These are phyloP conservation scores for Coemansia sp. DNA, from an alignment of 192 early-diverging fungal genomes.

Conservation along the genomic window DNA sequence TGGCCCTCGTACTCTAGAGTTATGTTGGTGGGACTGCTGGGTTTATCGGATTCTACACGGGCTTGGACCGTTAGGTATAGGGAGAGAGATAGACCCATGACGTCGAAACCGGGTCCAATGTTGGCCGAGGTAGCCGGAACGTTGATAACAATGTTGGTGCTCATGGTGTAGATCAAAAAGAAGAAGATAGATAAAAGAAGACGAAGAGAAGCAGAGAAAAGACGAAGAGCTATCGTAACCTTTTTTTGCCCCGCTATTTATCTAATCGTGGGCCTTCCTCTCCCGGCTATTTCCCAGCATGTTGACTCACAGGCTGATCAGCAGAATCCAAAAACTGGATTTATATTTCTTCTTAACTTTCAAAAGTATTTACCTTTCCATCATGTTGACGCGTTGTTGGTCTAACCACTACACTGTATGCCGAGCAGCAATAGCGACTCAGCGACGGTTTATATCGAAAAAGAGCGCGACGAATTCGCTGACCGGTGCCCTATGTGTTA, in stretches of 20 bases:
- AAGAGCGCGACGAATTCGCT: slow-evolving; percentile 7
- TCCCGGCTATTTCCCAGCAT: not conserved
- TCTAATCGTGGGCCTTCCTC: not conserved
- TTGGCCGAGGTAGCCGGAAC: slow-evolving; percentile 98
- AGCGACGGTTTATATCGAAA: not conserved
- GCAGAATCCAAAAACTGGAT: not conserved
- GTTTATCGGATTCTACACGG: slow-evolving; percentile 15
- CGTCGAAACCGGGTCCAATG: slow-evolving; percentile 97
- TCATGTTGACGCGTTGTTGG: not conserved
- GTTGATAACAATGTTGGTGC: slow-evolving; percentile 56
- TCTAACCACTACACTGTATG: not conserved
- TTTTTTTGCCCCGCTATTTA: too few species aligned
- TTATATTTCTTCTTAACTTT: not conserved
- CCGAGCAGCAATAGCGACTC: not conserved
- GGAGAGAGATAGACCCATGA: slow-evolving; percentile 88
- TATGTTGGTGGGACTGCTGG: slow-evolving; percentile 30
- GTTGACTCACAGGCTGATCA: not conserved
- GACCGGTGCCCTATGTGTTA: slow-evolving; percentile 60
- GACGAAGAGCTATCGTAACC: not conserved
- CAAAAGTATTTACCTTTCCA: not conserved
- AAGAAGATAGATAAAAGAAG: not conserved
- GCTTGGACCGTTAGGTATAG: slow-evolving; percentile 78
- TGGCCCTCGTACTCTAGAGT: slow-evolving; percentile 50
- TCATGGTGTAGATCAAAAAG: not conserved
- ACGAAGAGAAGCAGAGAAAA: not conserved